A percentile compares a stretch with the other conserved stretches of the same genome.
Evolutionary conservation across 2,329 filamentous ascomycete genomes (phyloP).

Genomic region (Hymenotorrendiella dingleyae): DNA sequence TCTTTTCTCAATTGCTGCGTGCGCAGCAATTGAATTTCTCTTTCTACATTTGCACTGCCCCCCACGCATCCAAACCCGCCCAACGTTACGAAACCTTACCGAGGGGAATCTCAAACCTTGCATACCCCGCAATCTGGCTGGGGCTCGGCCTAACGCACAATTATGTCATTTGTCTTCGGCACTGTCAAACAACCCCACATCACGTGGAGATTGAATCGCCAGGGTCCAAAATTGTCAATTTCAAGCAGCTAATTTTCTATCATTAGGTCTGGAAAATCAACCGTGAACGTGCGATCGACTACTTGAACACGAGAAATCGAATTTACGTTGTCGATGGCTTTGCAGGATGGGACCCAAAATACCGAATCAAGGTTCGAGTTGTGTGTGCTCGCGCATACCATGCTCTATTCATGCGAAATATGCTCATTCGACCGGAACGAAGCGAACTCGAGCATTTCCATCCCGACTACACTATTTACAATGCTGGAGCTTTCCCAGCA

Average conservation of each 20-base stretch:
- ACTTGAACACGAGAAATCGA: slow-evolving; percentile 96
- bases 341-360: slow-evolving; percentile 97
- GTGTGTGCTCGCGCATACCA: slow-evolving; percentile 99
- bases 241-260: slow-evolving; percentile 12
- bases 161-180: slow-evolving; percentile 22
- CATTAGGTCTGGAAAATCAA: slow-evolving; percentile 98
- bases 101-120: neutral
- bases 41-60: neutral
- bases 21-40: neutral
- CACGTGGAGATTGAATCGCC: slow-evolving; percentile 13
- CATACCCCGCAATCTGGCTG: slow-evolving; percentile 21
- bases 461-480: slow-evolving; percentile 99
- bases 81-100: neutral
- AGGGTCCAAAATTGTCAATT: neutral
- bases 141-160: slow-evolving; percentile 12
- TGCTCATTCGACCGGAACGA: slow-evolving; percentile 89
- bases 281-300: slow-evolving; percentile 96
- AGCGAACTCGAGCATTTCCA: slow-evolving; percentile 97
- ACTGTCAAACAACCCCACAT: slow-evolving; percentile 7
- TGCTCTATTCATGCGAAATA: slow-evolving; percentile 99
- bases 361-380: slow-evolving; percentile 94
- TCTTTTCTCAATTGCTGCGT: too few species aligned
- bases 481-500: slow-evolving; percentile 95
- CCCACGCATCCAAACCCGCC: neutral
- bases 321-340: slow-evolving; percentile 98